phyloP scores from a whole-genome alignment of 78 protist species.

The Speleostelium caveatum region DNA sequence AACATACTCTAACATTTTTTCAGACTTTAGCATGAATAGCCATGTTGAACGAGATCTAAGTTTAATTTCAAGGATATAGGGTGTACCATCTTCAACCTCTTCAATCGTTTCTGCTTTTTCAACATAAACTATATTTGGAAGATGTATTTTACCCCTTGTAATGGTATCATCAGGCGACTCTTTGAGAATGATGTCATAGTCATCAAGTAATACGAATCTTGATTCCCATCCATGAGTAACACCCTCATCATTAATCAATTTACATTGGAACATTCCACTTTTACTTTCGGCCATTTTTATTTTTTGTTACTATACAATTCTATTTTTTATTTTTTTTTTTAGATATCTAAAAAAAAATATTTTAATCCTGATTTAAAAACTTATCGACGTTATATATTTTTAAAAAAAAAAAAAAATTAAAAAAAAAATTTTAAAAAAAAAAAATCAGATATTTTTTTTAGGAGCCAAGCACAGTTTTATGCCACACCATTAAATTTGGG shows the following conservation, averaged over 20 bases:
- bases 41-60: slow-evolving; percentile 3
- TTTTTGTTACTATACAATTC: too few relatives aligned
- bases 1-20: neutral
- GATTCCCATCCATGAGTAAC: slow-evolving; percentile 4
- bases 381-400: too few relatives aligned
- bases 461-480: too few relatives aligned
- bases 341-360: too few relatives aligned
- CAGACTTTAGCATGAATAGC: slow-evolving; percentile 4
- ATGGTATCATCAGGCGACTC: slow-evolving; percentile 58
- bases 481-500: too few relatives aligned
- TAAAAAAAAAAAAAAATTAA: too few relatives aligned
- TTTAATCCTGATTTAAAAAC: too few relatives aligned
- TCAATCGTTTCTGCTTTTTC: neutral
- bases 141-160: slow-evolving; percentile 21
- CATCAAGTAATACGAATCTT: slow-evolving; percentile 15
- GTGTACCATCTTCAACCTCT: neutral
- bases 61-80: slow-evolving; percentile 8
- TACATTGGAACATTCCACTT: too few relatives aligned
- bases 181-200: neutral
- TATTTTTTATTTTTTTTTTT: too few relatives aligned
- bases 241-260: slow-evolving; percentile 26
- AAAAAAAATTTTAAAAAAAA: too few relatives aligned
- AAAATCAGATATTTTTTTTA: too few relatives aligned
- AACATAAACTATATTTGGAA: slow-evolving; percentile 32
- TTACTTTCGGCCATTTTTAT: too few relatives aligned